Evolutionary conservation across 148 eudicot genomes (phyloP).

Genomic region (Vaccinium macrocarpon): DNA sequence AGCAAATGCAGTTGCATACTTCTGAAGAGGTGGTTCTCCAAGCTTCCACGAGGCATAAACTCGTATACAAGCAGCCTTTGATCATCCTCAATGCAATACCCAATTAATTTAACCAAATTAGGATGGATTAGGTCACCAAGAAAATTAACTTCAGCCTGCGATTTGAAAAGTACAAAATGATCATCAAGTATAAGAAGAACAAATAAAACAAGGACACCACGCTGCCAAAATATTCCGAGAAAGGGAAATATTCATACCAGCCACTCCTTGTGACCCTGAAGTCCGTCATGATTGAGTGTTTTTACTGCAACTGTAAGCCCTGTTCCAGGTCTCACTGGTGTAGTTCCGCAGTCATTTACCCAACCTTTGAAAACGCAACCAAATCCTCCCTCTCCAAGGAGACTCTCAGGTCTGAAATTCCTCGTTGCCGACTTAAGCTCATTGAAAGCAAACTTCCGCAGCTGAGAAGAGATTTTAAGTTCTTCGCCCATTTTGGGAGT

Average conservation of each 20-base stretch:
- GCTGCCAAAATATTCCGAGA: background rate
- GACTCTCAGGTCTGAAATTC: conserved; percentile 45
- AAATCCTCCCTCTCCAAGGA: conserved; percentile 60
- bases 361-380: conserved; percentile 56
- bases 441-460: conserved; percentile 41
- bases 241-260: conserved; percentile 29
- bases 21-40: conserved; percentile 54
- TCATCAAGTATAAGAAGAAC: background rate
- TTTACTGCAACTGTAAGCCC: conserved; percentile 52
- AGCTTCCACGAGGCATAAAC: conserved; percentile 52
- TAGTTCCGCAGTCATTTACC: conserved; percentile 38
- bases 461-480: conserved; percentile 48
- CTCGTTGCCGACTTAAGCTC: conserved; percentile 47
- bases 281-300: conserved; percentile 50
- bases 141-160: conserved; percentile 46
- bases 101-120: conserved; percentile 43
- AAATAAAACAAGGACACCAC: conserved; percentile 7
- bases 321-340: conserved; percentile 44
- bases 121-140: conserved; percentile 54
- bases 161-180: background rate
- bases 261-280: conserved; percentile 59
- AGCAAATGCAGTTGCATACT: conserved; percentile 26
- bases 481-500: conserved; percentile 26
- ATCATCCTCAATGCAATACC: conserved; percentile 51
- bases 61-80: conserved; percentile 51